Evolutionary conservation across 176 grass and related monocot species (phyloP).

Genomic region (Hyparrhenia diplandra): DNA sequence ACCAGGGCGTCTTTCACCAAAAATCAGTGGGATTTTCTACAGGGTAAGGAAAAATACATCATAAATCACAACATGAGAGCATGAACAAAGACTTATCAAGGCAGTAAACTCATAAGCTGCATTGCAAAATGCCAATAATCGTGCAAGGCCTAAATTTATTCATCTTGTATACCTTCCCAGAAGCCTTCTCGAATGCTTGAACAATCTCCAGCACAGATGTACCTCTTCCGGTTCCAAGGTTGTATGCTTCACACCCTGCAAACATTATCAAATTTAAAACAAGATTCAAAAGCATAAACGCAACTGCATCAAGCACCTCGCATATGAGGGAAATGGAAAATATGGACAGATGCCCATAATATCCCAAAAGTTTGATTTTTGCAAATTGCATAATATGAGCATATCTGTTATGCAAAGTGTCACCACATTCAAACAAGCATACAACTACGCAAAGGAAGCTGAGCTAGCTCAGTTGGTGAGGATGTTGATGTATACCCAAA

Average conservation of each 20-base stretch:
- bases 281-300: neutral
- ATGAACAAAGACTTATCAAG: neutral
- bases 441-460: neutral
- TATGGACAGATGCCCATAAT: neutral
- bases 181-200: constrained; percentile 88
- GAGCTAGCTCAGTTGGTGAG: neutral
- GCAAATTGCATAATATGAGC: constrained; percentile 9
- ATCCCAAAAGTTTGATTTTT: neutral
- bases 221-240: constrained; percentile 92
- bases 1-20: constrained; percentile 63
- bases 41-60: neutral
- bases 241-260: constrained; percentile 85
- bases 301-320: neutral
- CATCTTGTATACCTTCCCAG: constrained; percentile 70
- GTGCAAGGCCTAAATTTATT: neutral
- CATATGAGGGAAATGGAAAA: neutral
- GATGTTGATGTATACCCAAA: neutral
- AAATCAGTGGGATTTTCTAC: constrained; percentile 79
- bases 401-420: neutral
- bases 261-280: constrained; percentile 14
- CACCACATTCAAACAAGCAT: neutral
- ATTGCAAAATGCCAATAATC: neutral
- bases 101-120: neutral
- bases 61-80: neutral
- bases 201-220: constrained; percentile 98